Conservation (phyloP, 441 rosid genomes). For the Dalechampia spathulata region DNA sequence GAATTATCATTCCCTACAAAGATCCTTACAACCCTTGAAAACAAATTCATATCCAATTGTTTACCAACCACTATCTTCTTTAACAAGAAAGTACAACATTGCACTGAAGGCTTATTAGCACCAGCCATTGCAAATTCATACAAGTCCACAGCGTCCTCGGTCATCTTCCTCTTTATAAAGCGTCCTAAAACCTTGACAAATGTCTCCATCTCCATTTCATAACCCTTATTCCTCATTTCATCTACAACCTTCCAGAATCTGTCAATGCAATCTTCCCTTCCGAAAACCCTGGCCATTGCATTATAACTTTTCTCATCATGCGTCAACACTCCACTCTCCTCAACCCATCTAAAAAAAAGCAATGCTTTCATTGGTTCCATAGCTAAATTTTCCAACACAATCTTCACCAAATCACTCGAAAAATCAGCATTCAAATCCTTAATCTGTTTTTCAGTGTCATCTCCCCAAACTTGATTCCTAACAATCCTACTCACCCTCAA, state of each 20-base stretch:
- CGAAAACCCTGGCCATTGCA: constrained; percentile 67
- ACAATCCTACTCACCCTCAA: constrained; percentile 52
- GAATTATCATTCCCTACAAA: constrained; percentile 41
- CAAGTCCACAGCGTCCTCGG: constrained; percentile 62
- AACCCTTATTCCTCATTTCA: constrained; percentile 56
- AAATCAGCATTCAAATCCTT: constrained; percentile 40
- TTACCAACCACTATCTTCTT: constrained; percentile 58
- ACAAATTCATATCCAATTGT: constrained; percentile 49
- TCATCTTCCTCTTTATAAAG: constrained; percentile 56
- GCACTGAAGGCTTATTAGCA: constrained; percentile 44
- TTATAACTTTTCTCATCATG: constrained; percentile 57
- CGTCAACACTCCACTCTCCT: constrained; percentile 50
- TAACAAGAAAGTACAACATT: constrained; percentile 45
- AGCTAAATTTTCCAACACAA: constrained; percentile 53
- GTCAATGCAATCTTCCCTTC: constrained; percentile 67
- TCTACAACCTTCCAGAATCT: constrained; percentile 65
- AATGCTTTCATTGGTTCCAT: constrained; percentile 62
- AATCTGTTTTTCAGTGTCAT: constrained; percentile 44
- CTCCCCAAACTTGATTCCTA: constrained; percentile 59
- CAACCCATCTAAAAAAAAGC: constrained; percentile 73
- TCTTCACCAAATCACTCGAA: constrained; percentile 47
- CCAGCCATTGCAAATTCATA: constrained; percentile 66
- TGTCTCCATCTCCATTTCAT: constrained; percentile 63
- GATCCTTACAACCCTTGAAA: constrained; percentile 49
- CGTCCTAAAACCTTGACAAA: constrained; percentile 41